Base-by-base conservation (phyloP, 805 yeast genomes). In the Groenewaldozyma salmanticensis region DNA sequence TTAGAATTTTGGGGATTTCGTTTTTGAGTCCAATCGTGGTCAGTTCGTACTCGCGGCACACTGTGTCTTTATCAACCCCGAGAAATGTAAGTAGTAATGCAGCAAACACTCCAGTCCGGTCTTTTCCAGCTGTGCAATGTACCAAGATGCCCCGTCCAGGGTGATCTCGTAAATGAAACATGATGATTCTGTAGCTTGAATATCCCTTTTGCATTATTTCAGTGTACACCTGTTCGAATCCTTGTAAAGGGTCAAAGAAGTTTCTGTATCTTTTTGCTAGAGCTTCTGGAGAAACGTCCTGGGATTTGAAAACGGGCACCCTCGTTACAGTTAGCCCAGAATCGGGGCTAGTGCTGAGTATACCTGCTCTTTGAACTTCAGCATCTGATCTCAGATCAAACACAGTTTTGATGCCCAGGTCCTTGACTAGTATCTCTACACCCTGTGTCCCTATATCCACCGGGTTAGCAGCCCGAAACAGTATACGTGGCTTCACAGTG, bases 121-220 rank as follows among this genome's bases (percentile, higher is more conserved):
- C 95, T 57, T 84, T 85, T 2, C 95, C 95, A 1, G 90, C 90
- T 3, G 88, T 75, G 60, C 94, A 85, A 55, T 83, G 90, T 58
- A 78, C 74, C 6, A 80, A 59, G 43, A 85, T 61, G 2, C 74
- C 71, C 17, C 61, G 64, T n/a, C 62, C 58, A 2, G 75, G 70
- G 32, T 65, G 57, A 43, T 80, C 84, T 35, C 77, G 64, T 36
- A 85, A 62, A 52, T 66, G 74, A 36, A 62, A 58, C 51, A 83
- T 73, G 24, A 84, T 68, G 5, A 56, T 54, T 35, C 62, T 66
- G 53, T 72, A 79, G 3, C 46, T 22, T 3, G 52, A 56, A 1
- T 59, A 56, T 0, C 85, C 87, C 18, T 60, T 51, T 3, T 57
- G 62, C 39, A 84, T 56, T 50, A 81, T 72, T 40, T 74, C 74